Percentiles rank a stretch among this genome's conserved stretches.
phyloP scores from a whole-genome alignment of 768 basidiomycete species.

The Lactarius akahatsu region DNA sequence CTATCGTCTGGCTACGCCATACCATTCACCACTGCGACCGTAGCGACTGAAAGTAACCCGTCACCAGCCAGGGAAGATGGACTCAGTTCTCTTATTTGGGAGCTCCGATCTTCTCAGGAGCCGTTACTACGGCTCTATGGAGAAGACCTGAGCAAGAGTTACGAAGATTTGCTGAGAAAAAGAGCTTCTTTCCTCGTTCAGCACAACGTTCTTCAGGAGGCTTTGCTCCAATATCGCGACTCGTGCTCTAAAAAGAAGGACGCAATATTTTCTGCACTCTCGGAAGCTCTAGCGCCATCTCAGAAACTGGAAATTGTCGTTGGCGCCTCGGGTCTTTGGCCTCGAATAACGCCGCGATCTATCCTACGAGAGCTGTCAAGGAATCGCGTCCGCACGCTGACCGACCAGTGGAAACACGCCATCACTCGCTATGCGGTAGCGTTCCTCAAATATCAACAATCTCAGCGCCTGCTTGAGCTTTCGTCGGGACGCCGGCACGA shows the following conservation, averaged over 20 bases:
- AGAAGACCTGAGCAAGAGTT: slow-evolving; percentile 9
- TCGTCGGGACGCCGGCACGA: neutral
- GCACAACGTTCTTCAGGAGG: neutral
- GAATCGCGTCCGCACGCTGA: slow-evolving; percentile 22
- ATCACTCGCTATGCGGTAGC: slow-evolving; percentile 5
- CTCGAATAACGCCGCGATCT: slow-evolving; percentile 16
- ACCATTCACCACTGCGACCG: neutral
- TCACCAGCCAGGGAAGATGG: neutral
- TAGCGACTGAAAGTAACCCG: neutral
- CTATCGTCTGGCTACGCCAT: neutral
- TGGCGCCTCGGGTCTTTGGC: slow-evolving; percentile 11
- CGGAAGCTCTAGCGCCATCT: neutral
- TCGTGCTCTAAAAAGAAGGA: neutral
- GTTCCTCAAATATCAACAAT: slow-evolving; percentile 16
- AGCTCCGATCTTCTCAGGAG: neutral
- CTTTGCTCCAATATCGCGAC: slow-evolving; percentile 1
- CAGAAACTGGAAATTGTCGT: neutral
- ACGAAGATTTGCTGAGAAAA: neutral
- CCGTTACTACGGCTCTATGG: slow-evolving; percentile 8
- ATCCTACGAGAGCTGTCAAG: slow-evolving; percentile 29
- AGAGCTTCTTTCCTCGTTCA: no score
- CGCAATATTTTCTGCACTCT: neutral
- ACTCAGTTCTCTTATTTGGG: neutral
- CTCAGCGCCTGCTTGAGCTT: slow-evolving; percentile 11
- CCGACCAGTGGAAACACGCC: neutral